phyloP scores from a whole-genome alignment of 331 rosid species.

The Cydonia oblonga region DNA sequence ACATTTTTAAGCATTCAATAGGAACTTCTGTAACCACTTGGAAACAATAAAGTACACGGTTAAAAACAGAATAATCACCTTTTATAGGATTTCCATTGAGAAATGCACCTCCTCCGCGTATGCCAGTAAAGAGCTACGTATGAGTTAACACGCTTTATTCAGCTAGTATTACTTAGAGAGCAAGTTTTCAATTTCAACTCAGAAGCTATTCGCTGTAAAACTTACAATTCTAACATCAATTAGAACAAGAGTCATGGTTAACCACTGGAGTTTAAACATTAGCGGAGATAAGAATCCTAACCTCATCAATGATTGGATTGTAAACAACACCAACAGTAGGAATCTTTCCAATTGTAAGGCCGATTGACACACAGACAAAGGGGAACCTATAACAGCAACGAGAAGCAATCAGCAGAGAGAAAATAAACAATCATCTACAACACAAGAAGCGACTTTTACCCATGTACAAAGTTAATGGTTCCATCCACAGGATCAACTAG shows the following conservation, averaged over 20 bases:
- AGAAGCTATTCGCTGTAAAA: not conserved
- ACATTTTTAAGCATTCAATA: not conserved
- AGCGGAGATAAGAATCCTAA: slow-evolving; percentile 22
- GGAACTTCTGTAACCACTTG: not conserved
- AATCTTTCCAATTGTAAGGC: slow-evolving; percentile 77
- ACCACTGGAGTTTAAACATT: not conserved
- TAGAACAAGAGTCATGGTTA: not conserved
- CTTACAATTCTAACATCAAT: not conserved
- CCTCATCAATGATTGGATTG: slow-evolving; percentile 92
- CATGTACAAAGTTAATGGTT: slow-evolving; percentile 94
- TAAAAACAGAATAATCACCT: slow-evolving; percentile 33
- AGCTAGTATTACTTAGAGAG: slow-evolving; percentile 1
- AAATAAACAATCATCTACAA: slow-evolving; percentile 7
- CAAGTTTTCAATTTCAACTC: not conserved
- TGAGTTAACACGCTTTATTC: slow-evolving; percentile 9
- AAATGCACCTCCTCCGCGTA: slow-evolving; percentile 74
- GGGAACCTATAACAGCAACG: slow-evolving; percentile 54
- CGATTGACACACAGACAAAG: slow-evolving; percentile 89
- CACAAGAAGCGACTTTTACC: slow-evolving; percentile 38
- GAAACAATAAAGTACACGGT: not conserved
- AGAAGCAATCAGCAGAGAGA: not conserved
- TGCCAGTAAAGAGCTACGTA: slow-evolving; percentile 77
- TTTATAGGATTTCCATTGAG: slow-evolving; percentile 75
- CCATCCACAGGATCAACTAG: slow-evolving; percentile 97
- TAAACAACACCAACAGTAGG: slow-evolving; percentile 88